Base-by-base conservation (phyloP, 2,329 filamentous ascomycete species). In the Pseudogymnoascus sp. region DNA sequence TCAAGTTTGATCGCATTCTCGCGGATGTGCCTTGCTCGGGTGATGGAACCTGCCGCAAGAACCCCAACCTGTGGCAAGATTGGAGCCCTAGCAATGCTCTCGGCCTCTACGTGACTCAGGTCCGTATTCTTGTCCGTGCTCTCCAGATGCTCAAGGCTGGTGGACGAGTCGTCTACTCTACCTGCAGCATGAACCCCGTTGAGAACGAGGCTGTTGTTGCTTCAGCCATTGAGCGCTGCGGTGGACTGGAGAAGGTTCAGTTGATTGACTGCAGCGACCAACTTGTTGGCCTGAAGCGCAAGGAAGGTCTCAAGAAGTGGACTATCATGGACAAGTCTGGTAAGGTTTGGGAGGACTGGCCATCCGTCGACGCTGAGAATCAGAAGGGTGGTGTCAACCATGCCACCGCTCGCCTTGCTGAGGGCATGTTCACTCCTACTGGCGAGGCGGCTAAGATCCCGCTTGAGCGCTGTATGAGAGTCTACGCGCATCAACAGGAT, bases 11-110 rank as follows among this genome's bases (percentile, higher is more conserved):
- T 74, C 88, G 94, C 64, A 96, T 99, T 64, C 79, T 99, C 61
- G 93, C 94, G 47, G 94, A 99, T 75, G 94, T 99, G 0, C 94
- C 94, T 47, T 99, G 94, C 79, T 95, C 92, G 4, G 94, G 94
- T 63, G 94, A 99, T 69, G 94, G 94, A 61, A 99, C 94, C 0
- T 79, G 90, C 61, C 85, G 94, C 67, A 99, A 99, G 82, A 99
- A 99, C 71, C 82, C 88, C 63, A 90, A 89, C 72, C 81, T 99
- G 62, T 99, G 94, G 94, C 90, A 90, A 71, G 91, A 97, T 68
- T 99, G 94, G 94, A 88, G 82, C 63, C 91, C 92, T 0, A 87
- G 86, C 62, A 96, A 90, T 71, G 93, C 88, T 3, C 80, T 97
- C 60, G 94, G 93, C 22, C 82, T 99, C 35, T 89, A 97, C 74